Base-by-base conservation (phyloP, 495 filamentous ascomycete genomes). In the Amorphotheca resinae region DNA sequence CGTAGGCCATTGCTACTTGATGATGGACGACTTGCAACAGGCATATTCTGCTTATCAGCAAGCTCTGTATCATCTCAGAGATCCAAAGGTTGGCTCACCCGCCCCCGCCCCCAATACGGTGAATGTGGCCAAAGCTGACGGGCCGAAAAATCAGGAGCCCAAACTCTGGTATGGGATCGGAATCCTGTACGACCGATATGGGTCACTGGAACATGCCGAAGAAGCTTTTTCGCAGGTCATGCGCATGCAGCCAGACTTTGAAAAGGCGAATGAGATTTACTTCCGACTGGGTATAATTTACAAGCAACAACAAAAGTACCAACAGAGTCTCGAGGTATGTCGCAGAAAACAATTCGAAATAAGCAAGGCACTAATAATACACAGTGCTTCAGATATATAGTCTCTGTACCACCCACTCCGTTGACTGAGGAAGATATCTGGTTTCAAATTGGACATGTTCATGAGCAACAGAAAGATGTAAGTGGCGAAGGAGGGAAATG, bases 81-180 rank as follows among this genome's bases (percentile, higher is more conserved):
- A 96, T 63, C 89, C 91, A 1, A 96, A 96, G 74, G 87, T 94
- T 64, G 49, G 66, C 64, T 11, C 25, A 5, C 11, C 25, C 25
- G 25, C 5, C 25, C 5, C 25, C 14, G 22, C 31, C 33, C 8
- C 11, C 4, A 14, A 9, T 33, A 8, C 3, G 28, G 16, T 35
- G n/a, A 5, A 31, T 11, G n/a, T 18, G 15, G 15, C 16, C 14
- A 20, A 25, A 30, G 33, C 23, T 48, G 22, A 48, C 15, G 16
- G 1, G 2, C 22, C 11, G 4, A 17, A 22, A 6, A n/a, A n/a
- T n/a, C 53, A 95, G 84, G 93, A 99, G 56, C 91, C 91, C 4
- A 94, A 94, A 57, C 71, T 99, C 8, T 99, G 91, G 91, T 99
- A 99, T 57, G 91, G 91, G 15, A 99, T 99, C 42, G 91, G 91